These are phyloP conservation scores for Pichia manshurica DNA, from an alignment of 805 yeast genomes.

Conservation along the genomic window DNA sequence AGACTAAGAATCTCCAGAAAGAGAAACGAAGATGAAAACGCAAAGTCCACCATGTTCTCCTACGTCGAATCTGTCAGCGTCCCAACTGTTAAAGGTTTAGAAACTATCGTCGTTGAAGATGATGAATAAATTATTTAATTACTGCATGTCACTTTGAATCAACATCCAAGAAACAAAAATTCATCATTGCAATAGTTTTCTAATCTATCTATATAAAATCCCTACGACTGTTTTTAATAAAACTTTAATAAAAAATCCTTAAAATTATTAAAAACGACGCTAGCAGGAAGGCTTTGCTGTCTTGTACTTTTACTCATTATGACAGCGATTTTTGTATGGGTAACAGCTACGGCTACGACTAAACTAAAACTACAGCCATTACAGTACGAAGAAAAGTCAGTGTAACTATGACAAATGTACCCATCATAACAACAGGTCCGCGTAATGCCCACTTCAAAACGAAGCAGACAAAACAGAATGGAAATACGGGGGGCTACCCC, in stretches of 20 bases:
- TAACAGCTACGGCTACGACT: no score
- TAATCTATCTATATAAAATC: no score
- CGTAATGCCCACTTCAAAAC: constrained; percentile 42
- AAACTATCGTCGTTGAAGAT: constrained; percentile 92
- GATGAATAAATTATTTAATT: constrained; percentile 30
- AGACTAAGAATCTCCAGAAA: constrained; percentile 94
- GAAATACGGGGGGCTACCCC: constrained; percentile 15
- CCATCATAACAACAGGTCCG: constrained; percentile 51
- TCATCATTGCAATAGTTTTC: no score
- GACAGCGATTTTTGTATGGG: no score
- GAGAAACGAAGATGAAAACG: constrained; percentile 99
- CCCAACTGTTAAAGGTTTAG: constrained; percentile 93
- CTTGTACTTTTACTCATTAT: no score
- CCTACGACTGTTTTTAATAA: no score
- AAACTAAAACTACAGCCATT: no score
- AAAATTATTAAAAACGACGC: no score
- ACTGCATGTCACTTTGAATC: no score
- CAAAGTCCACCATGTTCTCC: constrained; percentile 95
- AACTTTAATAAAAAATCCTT: no score
- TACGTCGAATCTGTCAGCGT: constrained; percentile 96
- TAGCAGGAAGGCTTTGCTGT: no score
- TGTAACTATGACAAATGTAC: constrained; percentile 86
- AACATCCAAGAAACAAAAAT: no score
- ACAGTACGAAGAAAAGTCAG: constrained; percentile 39
- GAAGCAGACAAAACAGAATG: constrained; percentile 15